Percentiles rank a stretch among this genome's conserved stretches.
Conservation (phyloP, 192 early-diverging fungal genomes). For the Entomortierella parvispora region DNA sequence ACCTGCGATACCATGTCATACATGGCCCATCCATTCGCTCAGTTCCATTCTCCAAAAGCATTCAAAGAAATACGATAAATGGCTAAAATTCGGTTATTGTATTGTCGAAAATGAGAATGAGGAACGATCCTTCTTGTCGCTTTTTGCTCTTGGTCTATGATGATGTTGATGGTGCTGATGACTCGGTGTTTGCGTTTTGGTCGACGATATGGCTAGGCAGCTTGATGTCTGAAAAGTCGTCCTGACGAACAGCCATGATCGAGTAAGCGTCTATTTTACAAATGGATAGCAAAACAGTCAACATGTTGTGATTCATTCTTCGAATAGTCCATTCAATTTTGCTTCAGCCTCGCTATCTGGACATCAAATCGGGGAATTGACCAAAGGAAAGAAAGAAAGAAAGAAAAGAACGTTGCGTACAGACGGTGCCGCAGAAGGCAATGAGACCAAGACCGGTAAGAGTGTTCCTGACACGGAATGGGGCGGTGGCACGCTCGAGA, state of each 20-base stretch:
- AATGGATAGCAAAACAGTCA: neutral
- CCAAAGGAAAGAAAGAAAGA: neutral
- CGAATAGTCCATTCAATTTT: neutral
- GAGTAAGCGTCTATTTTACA: conserved; percentile 71
- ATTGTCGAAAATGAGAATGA: no score
- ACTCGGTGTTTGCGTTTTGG: conserved; percentile 26
- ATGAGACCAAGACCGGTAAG: conserved; percentile 60
- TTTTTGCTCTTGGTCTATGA: conserved; percentile 4
- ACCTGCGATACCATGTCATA: no score
- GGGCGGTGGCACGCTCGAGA: conserved; percentile 63
- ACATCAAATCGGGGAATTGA: no score
- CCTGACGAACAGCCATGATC: conserved; percentile 77
- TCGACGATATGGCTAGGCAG: conserved; percentile 60
- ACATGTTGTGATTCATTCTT: no score
- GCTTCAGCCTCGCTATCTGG: no score
- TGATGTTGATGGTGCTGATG: conserved; percentile 1
- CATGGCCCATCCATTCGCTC: no score
- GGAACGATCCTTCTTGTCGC: no score
- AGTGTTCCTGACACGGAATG: conserved; percentile 60
- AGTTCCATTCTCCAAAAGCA: no score
- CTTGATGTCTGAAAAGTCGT: conserved; percentile 80
- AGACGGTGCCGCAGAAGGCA: conserved; percentile 61
- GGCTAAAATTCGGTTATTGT: no score
- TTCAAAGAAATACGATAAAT: no score
- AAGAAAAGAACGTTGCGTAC: conserved; percentile 48